Evolutionary conservation across 208 protist species (phyloP), one percentile per base, ranked within the genome.

Genomic region (Leishmania lainsoni): DNA sequence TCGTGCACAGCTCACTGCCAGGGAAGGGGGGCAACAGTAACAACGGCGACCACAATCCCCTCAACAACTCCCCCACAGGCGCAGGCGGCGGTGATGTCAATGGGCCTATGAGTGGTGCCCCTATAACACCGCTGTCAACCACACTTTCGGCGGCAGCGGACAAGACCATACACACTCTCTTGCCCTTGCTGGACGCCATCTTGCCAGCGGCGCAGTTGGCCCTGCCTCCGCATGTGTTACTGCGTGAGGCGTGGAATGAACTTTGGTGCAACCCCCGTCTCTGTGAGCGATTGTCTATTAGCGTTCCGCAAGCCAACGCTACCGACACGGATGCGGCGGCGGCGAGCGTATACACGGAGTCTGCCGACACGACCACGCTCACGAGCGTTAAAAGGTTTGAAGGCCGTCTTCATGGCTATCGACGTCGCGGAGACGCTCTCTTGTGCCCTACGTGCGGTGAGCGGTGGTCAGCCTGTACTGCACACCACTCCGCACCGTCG

Each of bases 231-330:
- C 76, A 86, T 26, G 77, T 86, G 29, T 48, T 86, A 49, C 85
- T 96, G 56, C 79, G 89, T 2, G 93, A 96, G 74, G 83, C 93
- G 54, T 96, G 91, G 89, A 94, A 95, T 80, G 91, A 94, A 75
- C 49, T 93, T 2, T 87, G 81, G 78, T 88, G 88, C 81, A 81
- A 88, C 48, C 85, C 81, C 20, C 81, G 87, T 35, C 74, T 92
- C 58, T 80, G 87, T 45, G 20, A 59, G 39, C 69, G 65, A 76
- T 66, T 89, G 54, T 77, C 69, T 54, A 88, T 89, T 45, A 84
- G 56, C 17, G 61, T 83, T 63, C 76, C 66, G 0, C 54, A 49
- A 14, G 32, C 69, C 74, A 32, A 45, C 59, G 1, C 69, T n/a
- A 39, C 70, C 54, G 45, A 58, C 39, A 35, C 5, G 48, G 58